Conservation (phyloP, 345 rosid genomes). For the Eucalyptus lansdowneana region DNA sequence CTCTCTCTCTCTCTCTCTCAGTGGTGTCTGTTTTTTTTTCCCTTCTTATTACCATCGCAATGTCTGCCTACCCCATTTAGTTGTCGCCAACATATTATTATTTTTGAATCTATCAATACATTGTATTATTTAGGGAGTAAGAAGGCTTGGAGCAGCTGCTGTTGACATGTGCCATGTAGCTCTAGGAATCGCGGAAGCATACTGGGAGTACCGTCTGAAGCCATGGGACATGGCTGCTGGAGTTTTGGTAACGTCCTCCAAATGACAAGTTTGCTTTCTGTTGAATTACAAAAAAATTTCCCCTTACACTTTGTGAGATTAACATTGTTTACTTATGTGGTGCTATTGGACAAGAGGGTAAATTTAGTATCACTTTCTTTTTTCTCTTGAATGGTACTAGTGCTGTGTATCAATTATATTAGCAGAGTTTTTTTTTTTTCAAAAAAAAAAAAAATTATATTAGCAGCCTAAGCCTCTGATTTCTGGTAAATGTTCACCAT, state of each 20-base stretch:
- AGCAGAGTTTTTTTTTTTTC: background rate
- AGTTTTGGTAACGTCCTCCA: constrained; percentile 51
- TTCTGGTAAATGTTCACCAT: background rate
- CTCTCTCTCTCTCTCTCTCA: no score
- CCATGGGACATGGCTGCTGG: constrained; percentile 99
- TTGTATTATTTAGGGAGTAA: constrained; percentile 45
- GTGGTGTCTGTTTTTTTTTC: background rate
- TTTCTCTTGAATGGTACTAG: background rate
- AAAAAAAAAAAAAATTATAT: background rate
- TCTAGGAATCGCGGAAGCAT: constrained; percentile 78
- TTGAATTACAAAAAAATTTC: background rate
- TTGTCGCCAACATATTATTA: background rate
- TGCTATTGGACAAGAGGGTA: background rate
- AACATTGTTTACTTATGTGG: background rate
- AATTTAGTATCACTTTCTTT: background rate
- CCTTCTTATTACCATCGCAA: background rate
- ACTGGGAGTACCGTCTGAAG: constrained; percentile 95
- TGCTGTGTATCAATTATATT: background rate
- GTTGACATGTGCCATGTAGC: constrained; percentile 99
- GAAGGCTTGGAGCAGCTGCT: constrained; percentile 97
- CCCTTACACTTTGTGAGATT: background rate
- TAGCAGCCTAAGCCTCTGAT: background rate
- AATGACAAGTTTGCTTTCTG: background rate
- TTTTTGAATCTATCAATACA: background rate
- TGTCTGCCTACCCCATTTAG: background rate